A percentile compares a stretch with the other conserved stretches of the same genome.
Evolutionary conservation across 345 rosid genomes (phyloP).

Genomic region (Zanthoxylum bungeanum): DNA sequence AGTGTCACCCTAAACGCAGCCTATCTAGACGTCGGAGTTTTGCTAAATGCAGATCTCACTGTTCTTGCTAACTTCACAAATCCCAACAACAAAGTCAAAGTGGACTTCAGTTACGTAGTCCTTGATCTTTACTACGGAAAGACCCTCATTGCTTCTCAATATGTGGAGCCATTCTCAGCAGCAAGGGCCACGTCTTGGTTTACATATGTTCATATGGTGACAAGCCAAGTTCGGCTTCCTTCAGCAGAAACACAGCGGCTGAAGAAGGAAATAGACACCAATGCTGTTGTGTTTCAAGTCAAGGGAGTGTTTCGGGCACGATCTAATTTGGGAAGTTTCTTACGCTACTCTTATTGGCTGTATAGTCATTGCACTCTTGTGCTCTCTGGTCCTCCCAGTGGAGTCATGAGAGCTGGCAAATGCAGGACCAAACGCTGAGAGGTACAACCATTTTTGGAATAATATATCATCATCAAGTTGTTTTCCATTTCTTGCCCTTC

Average conservation of each 20-base stretch:
- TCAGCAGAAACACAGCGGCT: constrained; percentile 40
- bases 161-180: constrained; percentile 66
- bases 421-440: constrained; percentile 72
- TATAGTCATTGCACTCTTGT: constrained; percentile 53
- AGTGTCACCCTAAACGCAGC: constrained; percentile 73
- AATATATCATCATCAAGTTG: not conserved
- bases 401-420: constrained; percentile 49
- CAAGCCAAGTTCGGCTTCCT: constrained; percentile 73
- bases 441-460: not conserved
- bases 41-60: constrained; percentile 64
- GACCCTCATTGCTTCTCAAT: constrained; percentile 59
- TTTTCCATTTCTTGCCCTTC: not conserved
- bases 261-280: constrained; percentile 44
- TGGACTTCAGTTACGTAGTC: constrained; percentile 65
- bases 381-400: constrained; percentile 67
- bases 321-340: constrained; percentile 57
- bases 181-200: constrained; percentile 41
- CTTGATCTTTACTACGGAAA: constrained; percentile 64
- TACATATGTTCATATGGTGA: constrained; percentile 51
- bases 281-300: constrained; percentile 48
- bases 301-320: constrained; percentile 68
- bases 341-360: constrained; percentile 68
- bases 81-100: constrained; percentile 66
- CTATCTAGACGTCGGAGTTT: constrained; percentile 60
- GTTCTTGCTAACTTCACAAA: constrained; percentile 85